phyloP scores from a whole-genome alignment of 768 basidiomycete species.

The Phaeotremella fagi region DNA sequence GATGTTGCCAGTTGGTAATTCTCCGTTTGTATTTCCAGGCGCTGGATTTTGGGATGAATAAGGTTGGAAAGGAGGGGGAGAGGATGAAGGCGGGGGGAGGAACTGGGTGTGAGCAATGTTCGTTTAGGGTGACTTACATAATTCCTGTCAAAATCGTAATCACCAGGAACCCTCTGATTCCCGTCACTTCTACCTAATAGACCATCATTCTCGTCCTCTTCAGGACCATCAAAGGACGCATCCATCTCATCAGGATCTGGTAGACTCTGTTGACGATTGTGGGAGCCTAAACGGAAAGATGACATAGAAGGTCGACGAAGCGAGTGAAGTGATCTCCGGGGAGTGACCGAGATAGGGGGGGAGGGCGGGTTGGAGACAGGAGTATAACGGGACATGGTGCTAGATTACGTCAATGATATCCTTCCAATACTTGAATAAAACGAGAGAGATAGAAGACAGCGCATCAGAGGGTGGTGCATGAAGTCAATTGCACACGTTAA shows the following conservation, averaged over 20 bases:
- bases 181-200: slow-evolving; percentile 12
- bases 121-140: slow-evolving; percentile 28
- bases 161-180: slow-evolving; percentile 33
- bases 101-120: slow-evolving; percentile 29
- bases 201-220: slow-evolving; percentile 49
- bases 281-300: slow-evolving; percentile 17
- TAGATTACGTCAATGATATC: background rate
- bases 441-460: slow-evolving; percentile 8
- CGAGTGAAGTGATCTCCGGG: slow-evolving; percentile 30
- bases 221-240: slow-evolving; percentile 72
- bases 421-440: background rate
- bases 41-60: slow-evolving; percentile 42
- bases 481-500: slow-evolving; percentile 33
- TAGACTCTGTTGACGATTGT: slow-evolving; percentile 3
- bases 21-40: slow-evolving; percentile 44
- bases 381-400: slow-evolving; percentile 9
- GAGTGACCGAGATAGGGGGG: slow-evolving; percentile 7
- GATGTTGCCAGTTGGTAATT: slow-evolving; percentile 42
- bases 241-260: slow-evolving; percentile 58
- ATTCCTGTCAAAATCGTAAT: slow-evolving; percentile 47
- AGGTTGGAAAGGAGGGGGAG: slow-evolving; percentile 46
- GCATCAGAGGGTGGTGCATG: slow-evolving; percentile 42
- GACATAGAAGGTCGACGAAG: slow-evolving; percentile 23
- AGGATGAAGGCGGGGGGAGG: slow-evolving; percentile 35
- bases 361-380: slow-evolving; percentile 11